Evolutionary conservation across 2,329 filamentous ascomycete genomes (phyloP).

Genomic region (Phialophora tarda): DNA sequence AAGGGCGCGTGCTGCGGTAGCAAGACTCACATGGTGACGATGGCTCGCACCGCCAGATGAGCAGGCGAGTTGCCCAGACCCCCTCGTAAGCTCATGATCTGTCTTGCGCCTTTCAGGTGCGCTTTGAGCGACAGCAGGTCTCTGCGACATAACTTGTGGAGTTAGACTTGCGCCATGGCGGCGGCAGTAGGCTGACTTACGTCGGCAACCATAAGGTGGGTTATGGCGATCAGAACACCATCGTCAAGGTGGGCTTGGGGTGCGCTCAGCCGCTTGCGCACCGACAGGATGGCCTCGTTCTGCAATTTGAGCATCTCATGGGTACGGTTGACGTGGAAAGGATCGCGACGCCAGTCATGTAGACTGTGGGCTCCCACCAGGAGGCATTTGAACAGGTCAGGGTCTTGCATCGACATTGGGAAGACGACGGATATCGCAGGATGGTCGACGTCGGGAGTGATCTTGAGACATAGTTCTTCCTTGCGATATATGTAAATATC

Average conservation of each 20-base stretch:
- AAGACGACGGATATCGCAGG: slow-evolving; percentile 31
- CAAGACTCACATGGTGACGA: slow-evolving; percentile 27
- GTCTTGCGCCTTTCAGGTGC: slow-evolving; percentile 27
- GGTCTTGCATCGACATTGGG: slow-evolving; percentile 31
- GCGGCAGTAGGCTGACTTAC: slow-evolving; percentile 18
- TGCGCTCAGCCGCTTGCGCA: slow-evolving; percentile 28
- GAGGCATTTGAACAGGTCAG: slow-evolving; percentile 29
- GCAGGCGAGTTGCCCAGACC: slow-evolving; percentile 25
- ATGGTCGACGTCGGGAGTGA: slow-evolving; percentile 29
- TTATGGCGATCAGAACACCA: slow-evolving; percentile 28
- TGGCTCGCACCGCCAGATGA: slow-evolving; percentile 25
- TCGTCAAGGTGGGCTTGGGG: slow-evolving; percentile 29
- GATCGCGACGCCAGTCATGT: slow-evolving; percentile 31
- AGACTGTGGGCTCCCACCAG: slow-evolving; percentile 32
- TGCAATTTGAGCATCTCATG: slow-evolving; percentile 22
- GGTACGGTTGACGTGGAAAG: slow-evolving; percentile 22
- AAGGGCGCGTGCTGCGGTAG: background rate
- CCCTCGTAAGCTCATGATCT: slow-evolving; percentile 29
- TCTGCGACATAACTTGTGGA: slow-evolving; percentile 21
- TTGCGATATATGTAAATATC: slow-evolving; percentile 20
- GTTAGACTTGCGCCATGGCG: background rate
- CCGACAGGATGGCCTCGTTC: slow-evolving; percentile 26
- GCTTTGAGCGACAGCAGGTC: slow-evolving; percentile 28
- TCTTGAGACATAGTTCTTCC: slow-evolving; percentile 28
- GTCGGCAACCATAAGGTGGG: slow-evolving; percentile 33